Percentiles rank a stretch among this genome's conserved stretches.
phyloP scores from a whole-genome alignment of 306 rosid species.

The Chamaecrista fasciculata region DNA sequence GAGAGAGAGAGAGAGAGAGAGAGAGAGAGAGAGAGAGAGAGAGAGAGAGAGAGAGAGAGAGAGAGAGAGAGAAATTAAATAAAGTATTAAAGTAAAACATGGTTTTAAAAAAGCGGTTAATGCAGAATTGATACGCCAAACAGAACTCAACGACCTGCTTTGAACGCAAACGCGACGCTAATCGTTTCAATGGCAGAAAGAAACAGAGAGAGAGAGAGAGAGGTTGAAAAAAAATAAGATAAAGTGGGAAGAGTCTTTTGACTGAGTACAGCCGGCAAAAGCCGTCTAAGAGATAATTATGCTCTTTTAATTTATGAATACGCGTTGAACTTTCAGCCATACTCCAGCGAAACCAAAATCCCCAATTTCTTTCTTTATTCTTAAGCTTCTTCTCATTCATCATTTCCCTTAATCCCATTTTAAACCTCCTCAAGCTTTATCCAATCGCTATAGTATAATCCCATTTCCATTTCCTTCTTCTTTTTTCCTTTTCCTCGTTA shows the following conservation, averaged over 20 bases:
- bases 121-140: slow-evolving; percentile 25
- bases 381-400: slow-evolving; percentile 30
- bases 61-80: neutral
- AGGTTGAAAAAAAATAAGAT: neutral
- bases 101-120: slow-evolving; percentile 30
- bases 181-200: slow-evolving; percentile 30
- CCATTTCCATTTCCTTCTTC: too few relatives aligned
- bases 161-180: slow-evolving; percentile 37
- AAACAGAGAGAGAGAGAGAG: slow-evolving; percentile 18
- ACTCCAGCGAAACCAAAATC: neutral
- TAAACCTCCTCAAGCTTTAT: slow-evolving; percentile 25
- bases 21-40: too few relatives aligned
- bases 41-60: too few relatives aligned
- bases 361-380: slow-evolving; percentile 30
- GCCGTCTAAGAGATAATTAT: slow-evolving; percentile 51
- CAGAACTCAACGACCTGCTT: slow-evolving; percentile 43
- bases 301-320: slow-evolving; percentile 42
- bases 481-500: neutral
- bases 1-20: too few relatives aligned
- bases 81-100: neutral
- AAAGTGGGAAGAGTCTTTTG: slow-evolving; percentile 47
- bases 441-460: too few relatives aligned
- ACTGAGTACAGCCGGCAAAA: slow-evolving; percentile 69
- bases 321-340: slow-evolving; percentile 67
- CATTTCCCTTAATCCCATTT: slow-evolving; percentile 27